These are phyloP conservation scores for Arachnopeziza araneosa DNA, from an alignment of 2,329 filamentous ascomycete genomes.

Conservation along the genomic window DNA sequence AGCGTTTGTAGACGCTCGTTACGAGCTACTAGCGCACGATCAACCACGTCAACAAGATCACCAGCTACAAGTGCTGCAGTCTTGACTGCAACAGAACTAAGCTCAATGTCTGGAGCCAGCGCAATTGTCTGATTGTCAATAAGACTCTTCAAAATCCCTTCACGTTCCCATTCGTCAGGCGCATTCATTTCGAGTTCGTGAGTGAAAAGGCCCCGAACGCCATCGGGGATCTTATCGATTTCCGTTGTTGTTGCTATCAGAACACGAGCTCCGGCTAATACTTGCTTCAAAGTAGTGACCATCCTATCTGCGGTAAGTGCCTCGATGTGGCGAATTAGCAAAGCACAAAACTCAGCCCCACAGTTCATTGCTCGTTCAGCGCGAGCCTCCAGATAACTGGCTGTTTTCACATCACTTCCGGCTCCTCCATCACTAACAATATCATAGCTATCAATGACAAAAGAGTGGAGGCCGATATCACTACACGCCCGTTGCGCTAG, in stretches of 20 bases:
- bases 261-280: constrained; percentile 73
- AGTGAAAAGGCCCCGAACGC: constrained; percentile 83
- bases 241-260: constrained; percentile 93
- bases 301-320: constrained; percentile 89
- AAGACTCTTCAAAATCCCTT: constrained; percentile 76
- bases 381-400: constrained; percentile 80
- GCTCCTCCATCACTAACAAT: constrained; percentile 87
- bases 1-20: constrained; percentile 70
- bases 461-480: constrained; percentile 86
- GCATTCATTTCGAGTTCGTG: constrained; percentile 93
- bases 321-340: constrained; percentile 87
- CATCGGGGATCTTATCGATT: constrained; percentile 88
- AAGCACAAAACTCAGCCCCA: constrained; percentile 72
- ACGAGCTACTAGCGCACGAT: constrained; percentile 76
- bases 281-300: constrained; percentile 75
- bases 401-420: constrained; percentile 89
- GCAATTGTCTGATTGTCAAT: constrained; percentile 69
- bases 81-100: constrained; percentile 83
- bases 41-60: constrained; percentile 89
- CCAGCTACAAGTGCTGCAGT: constrained; percentile 93
- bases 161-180: constrained; percentile 86
- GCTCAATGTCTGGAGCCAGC: constrained; percentile 78
- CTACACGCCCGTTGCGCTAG: constrained; percentile 71
- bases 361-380: constrained; percentile 87
- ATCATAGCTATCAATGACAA: constrained; percentile 85